phyloP scores from a whole-genome alignment of 106 monocot genomes.

The Phalaenopsis aphrodite region DNA sequence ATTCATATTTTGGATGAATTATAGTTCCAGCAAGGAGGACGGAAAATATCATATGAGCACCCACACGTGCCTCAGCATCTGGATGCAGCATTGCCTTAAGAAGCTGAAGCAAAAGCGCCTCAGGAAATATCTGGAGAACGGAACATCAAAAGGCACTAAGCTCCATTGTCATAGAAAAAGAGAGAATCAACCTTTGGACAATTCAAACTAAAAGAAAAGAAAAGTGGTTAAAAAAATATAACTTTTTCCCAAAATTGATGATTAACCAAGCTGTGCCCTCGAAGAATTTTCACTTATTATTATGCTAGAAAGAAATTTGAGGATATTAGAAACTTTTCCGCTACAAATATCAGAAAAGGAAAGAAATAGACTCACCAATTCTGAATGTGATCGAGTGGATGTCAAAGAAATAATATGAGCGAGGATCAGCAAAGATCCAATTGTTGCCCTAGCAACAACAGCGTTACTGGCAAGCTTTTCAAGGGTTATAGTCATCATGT shows the following conservation, averaged over 20 bases:
- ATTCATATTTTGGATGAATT: constrained; percentile 37
- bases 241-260: background rate
- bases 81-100: constrained; percentile 89
- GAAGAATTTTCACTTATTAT: background rate
- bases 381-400: constrained; percentile 27
- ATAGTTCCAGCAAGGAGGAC: constrained; percentile 52
- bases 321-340: background rate
- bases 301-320: background rate
- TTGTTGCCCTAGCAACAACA: constrained; percentile 67
- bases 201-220: background rate
- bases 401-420: constrained; percentile 68
- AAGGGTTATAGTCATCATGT: constrained; percentile 77
- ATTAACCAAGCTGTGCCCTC: no score
- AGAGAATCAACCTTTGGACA: background rate
- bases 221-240: background rate
- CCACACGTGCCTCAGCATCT: constrained; percentile 81
- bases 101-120: constrained; percentile 69
- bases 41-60: constrained; percentile 74
- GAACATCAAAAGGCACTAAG: background rate
- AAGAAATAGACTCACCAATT: constrained; percentile 25
- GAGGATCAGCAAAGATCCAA: constrained; percentile 84
- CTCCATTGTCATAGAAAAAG: background rate
- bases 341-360: background rate
- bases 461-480: constrained; percentile 59
- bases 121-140: constrained; percentile 69